Conservation (phyloP, 139 green algal species). For the Picochlorum sp. region DNA sequence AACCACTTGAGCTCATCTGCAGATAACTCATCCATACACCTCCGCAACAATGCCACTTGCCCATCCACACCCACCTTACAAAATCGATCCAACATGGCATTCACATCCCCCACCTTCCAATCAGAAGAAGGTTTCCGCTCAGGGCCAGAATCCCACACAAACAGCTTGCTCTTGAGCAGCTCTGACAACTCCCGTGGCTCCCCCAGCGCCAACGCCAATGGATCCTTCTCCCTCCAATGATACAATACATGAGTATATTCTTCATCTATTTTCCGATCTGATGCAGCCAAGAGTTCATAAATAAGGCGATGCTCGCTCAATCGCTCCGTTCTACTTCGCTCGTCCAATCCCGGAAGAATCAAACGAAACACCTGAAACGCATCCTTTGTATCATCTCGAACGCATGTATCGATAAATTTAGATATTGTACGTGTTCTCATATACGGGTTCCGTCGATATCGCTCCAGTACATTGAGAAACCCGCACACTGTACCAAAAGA, state of each 20-base stretch:
- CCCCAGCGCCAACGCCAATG: neutral
- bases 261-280: neutral
- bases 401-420: conserved; percentile 31
- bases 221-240: neutral
- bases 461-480: neutral
- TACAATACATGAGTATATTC: neutral
- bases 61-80: conserved; percentile 8
- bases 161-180: conserved; percentile 4
- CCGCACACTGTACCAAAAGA: neutral
- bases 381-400: conserved; percentile 27
- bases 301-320: conserved; percentile 44
- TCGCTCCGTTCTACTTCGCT: conserved; percentile 32
- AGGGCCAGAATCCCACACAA: neutral
- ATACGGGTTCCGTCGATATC: neutral
- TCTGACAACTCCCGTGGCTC: neutral
- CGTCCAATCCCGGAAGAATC: conserved; percentile 51
- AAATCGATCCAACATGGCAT: conserved; percentile 49
- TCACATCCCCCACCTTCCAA: conserved; percentile 46
- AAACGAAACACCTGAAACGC: conserved; percentile 50
- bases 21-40: conserved; percentile 26
- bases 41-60: conserved; percentile 19
- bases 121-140: neutral
- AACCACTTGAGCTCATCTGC: conserved; percentile 60
- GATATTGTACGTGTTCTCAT: conserved; percentile 14
- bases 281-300: neutral